These are phyloP conservation scores for Rhodotorula graminis DNA, from an alignment of 768 basidiomycete species.

Conservation along the genomic window DNA sequence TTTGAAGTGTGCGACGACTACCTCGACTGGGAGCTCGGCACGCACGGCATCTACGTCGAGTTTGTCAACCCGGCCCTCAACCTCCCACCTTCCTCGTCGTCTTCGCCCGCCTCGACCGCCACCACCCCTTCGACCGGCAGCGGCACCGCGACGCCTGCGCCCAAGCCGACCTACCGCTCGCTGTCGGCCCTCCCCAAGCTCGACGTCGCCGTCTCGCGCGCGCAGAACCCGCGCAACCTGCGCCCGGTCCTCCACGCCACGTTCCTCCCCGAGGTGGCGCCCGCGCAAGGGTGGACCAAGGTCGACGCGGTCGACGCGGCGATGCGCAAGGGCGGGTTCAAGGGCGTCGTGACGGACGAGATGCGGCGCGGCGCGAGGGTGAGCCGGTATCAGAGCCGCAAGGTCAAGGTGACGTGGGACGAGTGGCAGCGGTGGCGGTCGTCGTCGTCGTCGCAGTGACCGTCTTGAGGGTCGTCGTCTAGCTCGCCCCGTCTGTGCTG, in stretches of 20 bases:
- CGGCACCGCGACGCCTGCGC: conserved; percentile 51
- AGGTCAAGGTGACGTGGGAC: conserved; percentile 64
- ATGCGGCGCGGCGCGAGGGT: conserved; percentile 69
- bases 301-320: conserved; percentile 83
- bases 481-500: neutral
- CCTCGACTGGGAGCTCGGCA: conserved; percentile 87
- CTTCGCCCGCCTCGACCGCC: conserved; percentile 51
- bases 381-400: conserved; percentile 74
- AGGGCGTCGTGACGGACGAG: conserved; percentile 72
- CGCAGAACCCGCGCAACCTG: conserved; percentile 43
- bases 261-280: conserved; percentile 86
- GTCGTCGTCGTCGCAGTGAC: conserved; percentile 15
- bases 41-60: conserved; percentile 83
- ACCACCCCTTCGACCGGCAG: conserved; percentile 39
- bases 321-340: conserved; percentile 90
- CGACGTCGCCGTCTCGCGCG: neutral
- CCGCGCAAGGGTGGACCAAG: conserved; percentile 91
- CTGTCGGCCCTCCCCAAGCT: conserved; percentile 29
- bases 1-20: conserved; percentile 80
- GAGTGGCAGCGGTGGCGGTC: conserved; percentile 73
- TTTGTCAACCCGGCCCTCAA: conserved; percentile 70
- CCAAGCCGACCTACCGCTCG: conserved; percentile 49
- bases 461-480: no score
- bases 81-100: conserved; percentile 45
- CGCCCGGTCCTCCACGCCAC: conserved; percentile 68